Evolutionary conservation across 768 basidiomycete species (phyloP).

Genomic region (Kwoniella botswanensis): DNA sequence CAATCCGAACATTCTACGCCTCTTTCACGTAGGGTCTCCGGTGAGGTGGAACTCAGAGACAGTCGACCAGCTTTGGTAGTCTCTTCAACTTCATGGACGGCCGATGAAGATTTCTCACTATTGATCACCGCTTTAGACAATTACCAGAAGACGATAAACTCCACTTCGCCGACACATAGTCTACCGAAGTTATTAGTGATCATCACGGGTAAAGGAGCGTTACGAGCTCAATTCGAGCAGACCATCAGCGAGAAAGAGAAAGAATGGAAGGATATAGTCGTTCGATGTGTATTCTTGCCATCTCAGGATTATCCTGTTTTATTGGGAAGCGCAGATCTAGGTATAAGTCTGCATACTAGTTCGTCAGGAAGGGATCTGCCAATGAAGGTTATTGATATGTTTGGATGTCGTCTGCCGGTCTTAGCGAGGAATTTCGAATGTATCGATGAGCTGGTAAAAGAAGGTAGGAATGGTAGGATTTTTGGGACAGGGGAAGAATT

Average conservation of each 20-base stretch:
- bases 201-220: constrained; percentile 88
- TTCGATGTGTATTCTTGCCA: constrained; percentile 75
- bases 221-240: constrained; percentile 74
- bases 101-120: constrained; percentile 91
- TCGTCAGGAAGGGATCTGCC: constrained; percentile 90
- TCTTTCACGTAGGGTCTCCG: constrained; percentile 69
- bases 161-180: background rate
- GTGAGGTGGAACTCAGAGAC: constrained; percentile 64
- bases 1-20: constrained; percentile 56
- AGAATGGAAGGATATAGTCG: constrained; percentile 63
- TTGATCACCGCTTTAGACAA: constrained; percentile 73
- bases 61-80: constrained; percentile 86
- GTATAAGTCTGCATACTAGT: constrained; percentile 86
- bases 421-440: constrained; percentile 86
- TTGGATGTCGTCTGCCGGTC: constrained; percentile 93
- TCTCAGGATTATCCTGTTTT: constrained; percentile 86
- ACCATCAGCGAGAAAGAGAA: constrained; percentile 68
- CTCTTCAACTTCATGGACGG: constrained; percentile 95
- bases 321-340: constrained; percentile 88
- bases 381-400: constrained; percentile 99
- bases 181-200: constrained; percentile 81
- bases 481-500: constrained; percentile 74
- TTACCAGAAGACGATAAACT: constrained; percentile 70
- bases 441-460: constrained; percentile 81
- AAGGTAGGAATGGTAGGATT: constrained; percentile 79